Evolutionary conservation across 2,329 filamentous ascomycete species (phyloP), one percentile per base, ranked within the genome.

Genomic region (Metarhizium album): DNA sequence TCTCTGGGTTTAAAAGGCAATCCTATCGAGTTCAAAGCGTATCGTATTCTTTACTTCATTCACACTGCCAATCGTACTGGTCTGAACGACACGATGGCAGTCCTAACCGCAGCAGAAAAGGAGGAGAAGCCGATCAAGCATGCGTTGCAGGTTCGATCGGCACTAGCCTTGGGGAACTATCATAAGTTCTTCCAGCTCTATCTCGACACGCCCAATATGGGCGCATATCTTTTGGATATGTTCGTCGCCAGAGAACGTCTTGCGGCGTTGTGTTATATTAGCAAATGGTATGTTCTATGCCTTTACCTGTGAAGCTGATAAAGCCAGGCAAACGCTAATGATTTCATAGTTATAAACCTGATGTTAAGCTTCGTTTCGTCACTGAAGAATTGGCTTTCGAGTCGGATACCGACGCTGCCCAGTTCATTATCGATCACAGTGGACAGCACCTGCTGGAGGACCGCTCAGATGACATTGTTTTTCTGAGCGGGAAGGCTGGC

Each of bases 31-130:
- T 98, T 98, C 74, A 93, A 93, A 80, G 93, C 91, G 57, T 98
- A 98, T 77, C 91, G 93, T 80, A 96, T 98, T 72, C 79, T 98
- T 67, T 98, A 98, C 80, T 95, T 95, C 75, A 93, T 98, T 71
- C 90, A 97, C 71, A 97, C 93, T 63, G 90, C 90, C 78, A 98
- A 97, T 74, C 90, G 89, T 73, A 90, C 88, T 71, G 90, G 91
- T 71, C 86, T 98, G 79, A 97, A 96, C 79, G 90, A 97, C 78
- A 84, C 91, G 66, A 80, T 98, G 76, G 90, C 90, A 79, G 91
- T 96, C 87, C 87, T 98, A 93, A 97, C 91, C 71, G 73, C 84
- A 79, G 83, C 88, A 90, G 93, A 97, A 74, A 96, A 96, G 75
- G 76, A 83, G 69, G 84, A 93, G 68, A 73, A 69, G 55, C 79